Base-by-base conservation (phyloP, 768 basidiomycete species). In the Strobilomyces dryophilus region DNA sequence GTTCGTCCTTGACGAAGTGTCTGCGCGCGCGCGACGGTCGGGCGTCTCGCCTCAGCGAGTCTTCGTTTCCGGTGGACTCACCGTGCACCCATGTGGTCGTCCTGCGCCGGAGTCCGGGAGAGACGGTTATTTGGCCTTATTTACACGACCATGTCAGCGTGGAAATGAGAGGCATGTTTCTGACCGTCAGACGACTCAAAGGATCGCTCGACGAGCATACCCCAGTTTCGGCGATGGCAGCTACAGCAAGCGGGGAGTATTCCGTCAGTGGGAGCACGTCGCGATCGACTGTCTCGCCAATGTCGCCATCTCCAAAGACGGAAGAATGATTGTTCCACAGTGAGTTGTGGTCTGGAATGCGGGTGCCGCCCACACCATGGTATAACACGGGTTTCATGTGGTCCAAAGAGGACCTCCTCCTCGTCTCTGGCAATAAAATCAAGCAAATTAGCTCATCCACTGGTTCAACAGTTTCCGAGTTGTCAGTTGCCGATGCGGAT, bases 61-160 rank as follows among this genome's bases (percentile, higher is more conserved):
- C 26, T 14, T 6, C 0, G 21, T 15, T 24, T 21, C 24, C 8
- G 17, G 3, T 27, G 27, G n/a, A 17, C 80, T 59, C 50, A 88
- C 89, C 85, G 77, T 26, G 87, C 85, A 57, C 86, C 87, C 64
- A 83, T 87, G 65, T 89, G 85, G 67, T 87, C 84, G 62, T 88
- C 87, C 61, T 74, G 73, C 31, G 73, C 71, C 78, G 80, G 34
- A 87, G 72, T 10, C 71, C 73, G 5, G 64, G 59, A 2, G 89
- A 67, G 1, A 71, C 66, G 10, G 86, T 78, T 41, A 31, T 31
- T 31, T 5, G 10, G 31, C 31, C 10, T 31, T 31, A 5, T 31
- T 31, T 31, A 31, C 31, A n/a, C n/a, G n/a, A n/a, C n/a, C n/a
- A n/a, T n/a, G n/a, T n/a, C n/a, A n/a, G n/a, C n/a, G n/a, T n/a